Conservation (phyloP, 441 rosid species). For the Syzygium syzygioides region DNA sequence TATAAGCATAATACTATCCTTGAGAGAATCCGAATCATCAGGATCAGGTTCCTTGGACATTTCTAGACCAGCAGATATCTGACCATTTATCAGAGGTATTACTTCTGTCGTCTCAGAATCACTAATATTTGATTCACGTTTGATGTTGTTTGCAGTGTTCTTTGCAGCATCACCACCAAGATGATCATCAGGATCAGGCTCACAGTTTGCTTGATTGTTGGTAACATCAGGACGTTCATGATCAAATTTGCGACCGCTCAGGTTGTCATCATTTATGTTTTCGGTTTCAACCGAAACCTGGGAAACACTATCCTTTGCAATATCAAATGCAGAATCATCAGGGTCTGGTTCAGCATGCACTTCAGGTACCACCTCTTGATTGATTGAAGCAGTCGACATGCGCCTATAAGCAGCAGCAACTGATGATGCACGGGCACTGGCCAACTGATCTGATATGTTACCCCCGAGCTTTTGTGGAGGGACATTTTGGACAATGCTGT, state of each 20-base stretch:
- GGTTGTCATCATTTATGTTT: conserved; percentile 1
- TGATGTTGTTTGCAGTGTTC: background rate
- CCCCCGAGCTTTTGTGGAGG: conserved; percentile 72
- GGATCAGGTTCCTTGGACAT: conserved; percentile 24
- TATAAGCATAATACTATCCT: conserved; percentile 6
- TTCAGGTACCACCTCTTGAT: conserved; percentile 24
- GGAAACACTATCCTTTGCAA: conserved; percentile 9
- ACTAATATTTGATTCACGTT: background rate
- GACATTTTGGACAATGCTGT: conserved; percentile 19
- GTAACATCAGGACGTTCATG: conserved; percentile 35
- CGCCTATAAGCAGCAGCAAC: conserved; percentile 88
- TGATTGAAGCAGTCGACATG: conserved; percentile 25
- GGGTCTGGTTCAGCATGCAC: conserved; percentile 57
- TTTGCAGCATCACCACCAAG: background rate
- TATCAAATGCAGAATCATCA: conserved; percentile 37
- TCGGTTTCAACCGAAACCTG: conserved; percentile 3
- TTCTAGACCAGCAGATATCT: background rate
- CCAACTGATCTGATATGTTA: conserved; percentile 35
- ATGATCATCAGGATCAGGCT: conserved; percentile 56
- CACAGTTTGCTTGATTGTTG: conserved; percentile 21
- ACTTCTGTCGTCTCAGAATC: background rate
- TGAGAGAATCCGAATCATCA: conserved; percentile 20
- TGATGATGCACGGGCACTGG: conserved; percentile 68
- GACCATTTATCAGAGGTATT: background rate
- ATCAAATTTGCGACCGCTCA: conserved; percentile 6